Evolutionary conservation across 179 eudicot genomes (phyloP).

Genomic region (Actinidia chinensis): DNA sequence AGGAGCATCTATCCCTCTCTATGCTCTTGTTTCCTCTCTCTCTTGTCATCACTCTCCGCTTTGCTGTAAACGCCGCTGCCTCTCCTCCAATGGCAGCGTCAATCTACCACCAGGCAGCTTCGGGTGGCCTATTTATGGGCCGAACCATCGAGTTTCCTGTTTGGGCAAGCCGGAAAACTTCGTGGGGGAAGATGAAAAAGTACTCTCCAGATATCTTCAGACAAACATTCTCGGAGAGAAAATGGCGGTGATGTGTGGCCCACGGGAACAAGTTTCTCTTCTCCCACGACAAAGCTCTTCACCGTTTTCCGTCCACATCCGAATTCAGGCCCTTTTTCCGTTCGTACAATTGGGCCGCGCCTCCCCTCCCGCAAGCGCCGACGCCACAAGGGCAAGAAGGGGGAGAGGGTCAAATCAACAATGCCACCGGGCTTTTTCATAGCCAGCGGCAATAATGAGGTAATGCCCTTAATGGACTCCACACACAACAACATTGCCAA

Average conservation of each 20-base stretch:
- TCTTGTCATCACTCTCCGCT: no score
- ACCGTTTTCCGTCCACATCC: conserved; percentile 17
- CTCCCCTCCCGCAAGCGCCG: no score
- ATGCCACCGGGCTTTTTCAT: conserved; percentile 21
- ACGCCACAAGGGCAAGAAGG: background rate
- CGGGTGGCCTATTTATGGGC: conserved; percentile 26
- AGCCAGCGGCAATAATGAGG: conserved; percentile 22
- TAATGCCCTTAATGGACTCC: conserved; percentile 12
- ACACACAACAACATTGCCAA: conserved; percentile 12
- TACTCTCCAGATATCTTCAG: conserved; percentile 22
- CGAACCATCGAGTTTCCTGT: conserved; percentile 16
- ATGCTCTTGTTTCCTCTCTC: no score
- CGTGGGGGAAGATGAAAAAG: conserved; percentile 20
- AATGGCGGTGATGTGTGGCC: conserved; percentile 23
- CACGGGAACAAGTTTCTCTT: conserved; percentile 23
- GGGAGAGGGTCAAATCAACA: background rate
- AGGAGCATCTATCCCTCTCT: no score
- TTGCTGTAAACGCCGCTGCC: no score
- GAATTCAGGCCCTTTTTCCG: no score
- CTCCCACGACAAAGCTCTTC: conserved; percentile 24
- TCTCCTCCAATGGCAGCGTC: background rate
- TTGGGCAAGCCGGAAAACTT: conserved; percentile 24
- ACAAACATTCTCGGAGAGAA: conserved; percentile 23
- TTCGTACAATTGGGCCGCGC: no score
- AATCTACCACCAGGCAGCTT: conserved; percentile 22